Evolutionary conservation across 495 filamentous ascomycete species (phyloP), one percentile per base, ranked within the genome.

Genomic region (Penicillium daleae): DNA sequence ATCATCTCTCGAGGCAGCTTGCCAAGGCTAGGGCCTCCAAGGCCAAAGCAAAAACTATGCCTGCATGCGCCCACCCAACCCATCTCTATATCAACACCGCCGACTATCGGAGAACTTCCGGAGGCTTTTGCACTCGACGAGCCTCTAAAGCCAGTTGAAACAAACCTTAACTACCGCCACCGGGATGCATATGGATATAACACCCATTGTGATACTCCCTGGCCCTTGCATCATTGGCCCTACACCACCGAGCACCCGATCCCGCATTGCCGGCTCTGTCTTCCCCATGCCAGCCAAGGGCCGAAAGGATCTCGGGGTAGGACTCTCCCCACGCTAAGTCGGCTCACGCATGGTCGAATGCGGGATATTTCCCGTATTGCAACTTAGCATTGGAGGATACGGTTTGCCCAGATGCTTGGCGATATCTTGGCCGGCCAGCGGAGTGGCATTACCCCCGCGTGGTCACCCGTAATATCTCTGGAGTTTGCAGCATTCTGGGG

Each of bases 381-480:
- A 40, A 17, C 22, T 50, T 44, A 6, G 52, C 32, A 66, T 64
- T 66, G 66, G 64, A 56, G 57, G 42, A 60, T 55, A 66, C 33
- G 50, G 60, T 52, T 37, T 39, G 56, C 48, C 48, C 35, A 61
- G 57, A 60, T 29, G 55, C 66, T 69, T 69, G 66, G 66, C 66
- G 32, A 26, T 24, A 57, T 55, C 66, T 66, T 69, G 66, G 66
- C 64, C 27, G 33, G 42, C 59, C 32, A 56, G 33, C 57, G 39
- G 54, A 59, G 57, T 61, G 57, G 55, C 3, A 61, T 61, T 10
- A 24, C 44, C 52, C 51, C 44, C 64, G 50, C 63, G 57, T 62
- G 31, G 37, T 37, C 3, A 10, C 19, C 54, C 52, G 66, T 51
- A 37, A 52, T 9, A 59, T 56, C 35, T 55, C 59, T 55, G 55